Evolutionary conservation across 108 stramenopile genomes (phyloP), one percentile per base, ranked within the genome.

Genomic region (Fistulifera solaris): DNA sequence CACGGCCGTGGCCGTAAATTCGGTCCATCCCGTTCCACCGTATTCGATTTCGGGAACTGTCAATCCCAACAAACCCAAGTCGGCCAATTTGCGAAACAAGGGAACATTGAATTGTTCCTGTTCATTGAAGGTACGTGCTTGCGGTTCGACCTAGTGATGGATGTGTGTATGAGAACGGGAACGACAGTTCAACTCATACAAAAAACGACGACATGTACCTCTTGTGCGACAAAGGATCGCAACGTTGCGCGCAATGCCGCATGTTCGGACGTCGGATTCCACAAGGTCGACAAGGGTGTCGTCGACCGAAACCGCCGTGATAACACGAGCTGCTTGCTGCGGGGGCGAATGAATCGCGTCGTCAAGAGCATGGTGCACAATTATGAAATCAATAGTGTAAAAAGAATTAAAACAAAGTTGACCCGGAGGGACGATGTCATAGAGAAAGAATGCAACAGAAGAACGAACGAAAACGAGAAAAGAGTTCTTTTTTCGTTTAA

Each of bases 251-350:
- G 94, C 14, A 99, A 71, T 1, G 78, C 75, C 7, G 22, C 46
- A 62, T 99, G 98, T 40, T 94, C 94, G 14, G 95, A 89, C 7
- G 96, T 93, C 1, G 90, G 93, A 52, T 93, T 94, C 76, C 92
- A 87, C 42, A 75, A 25, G 3, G 3, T 45, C 7, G 44, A 45
- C 44, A 45, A 21, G 19, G 44, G 21, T 11, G 44, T 21, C 11
- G 44, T 35, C 3, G 31, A 35, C 31, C 3, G 31, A 35, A 35
- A 35, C 8, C 31, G 31, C 3, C 31, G 31, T 8, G n/a, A n/a
- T n/a, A n/a, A n/a, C n/a, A n/a, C n/a, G n/a, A n/a, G n/a, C n/a
- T n/a, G n/a, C n/a, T n/a, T n/a, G n/a, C n/a, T n/a, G n/a, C n/a
- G n/a, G n/a, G n/a, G n/a, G n/a, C n/a, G n/a, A n/a, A n/a, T n/a